Base-by-base conservation (phyloP, 352 stramenopile species). In the Globisporangium abappressorium region DNA sequence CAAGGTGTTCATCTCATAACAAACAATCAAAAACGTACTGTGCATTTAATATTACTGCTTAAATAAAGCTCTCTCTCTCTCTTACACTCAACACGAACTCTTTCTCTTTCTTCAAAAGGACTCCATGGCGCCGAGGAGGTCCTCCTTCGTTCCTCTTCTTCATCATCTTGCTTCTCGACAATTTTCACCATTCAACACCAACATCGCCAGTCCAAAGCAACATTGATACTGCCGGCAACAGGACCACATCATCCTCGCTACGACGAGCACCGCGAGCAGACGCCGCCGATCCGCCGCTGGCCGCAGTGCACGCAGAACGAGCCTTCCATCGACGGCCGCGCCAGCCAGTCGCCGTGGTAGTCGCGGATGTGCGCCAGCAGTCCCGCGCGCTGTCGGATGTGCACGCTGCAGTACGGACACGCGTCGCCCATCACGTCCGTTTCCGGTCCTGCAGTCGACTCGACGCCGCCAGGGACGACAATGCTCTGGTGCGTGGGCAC, bases 341-440 rank as follows among this genome's bases (percentile, higher is more conserved):
- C 70, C 68, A 87, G 38, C n/a, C 82, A 84, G 61, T 89, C 79
- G 11, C 78, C 79, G 46, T 89, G 81, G 26, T 74, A 68, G 56
- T 89, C 79, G 14, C 77, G 75, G 56, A 89, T 86, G 63, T 89
- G 81, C 15, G 77, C 79, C 18, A 85, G 54, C 36, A 89, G 66
- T 38, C 76, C 74, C 1, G 57, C 43, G 14, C 79, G 73, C 30
- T 65, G 70, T 26, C 71, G 74, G 55, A 87, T 85, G 24, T 85
- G 63, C 57, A 77, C 46, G 28, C 70, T 61, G 65, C 81, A 89
- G 62, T 87, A 89, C 15, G 78, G 75, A 70, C 81, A 89, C 64
- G 74, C 82, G 62, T 89, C 77, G 47, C 58, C 36, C 65, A 69
- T 74, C 2, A 75, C 34, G 18, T 85, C 74, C 18, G 80, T 73